Percentiles rank a stretch among this genome's conserved stretches.
phyloP scores from a whole-genome alignment of 352 stramenopile species.

The Phytophthora melonis region DNA sequence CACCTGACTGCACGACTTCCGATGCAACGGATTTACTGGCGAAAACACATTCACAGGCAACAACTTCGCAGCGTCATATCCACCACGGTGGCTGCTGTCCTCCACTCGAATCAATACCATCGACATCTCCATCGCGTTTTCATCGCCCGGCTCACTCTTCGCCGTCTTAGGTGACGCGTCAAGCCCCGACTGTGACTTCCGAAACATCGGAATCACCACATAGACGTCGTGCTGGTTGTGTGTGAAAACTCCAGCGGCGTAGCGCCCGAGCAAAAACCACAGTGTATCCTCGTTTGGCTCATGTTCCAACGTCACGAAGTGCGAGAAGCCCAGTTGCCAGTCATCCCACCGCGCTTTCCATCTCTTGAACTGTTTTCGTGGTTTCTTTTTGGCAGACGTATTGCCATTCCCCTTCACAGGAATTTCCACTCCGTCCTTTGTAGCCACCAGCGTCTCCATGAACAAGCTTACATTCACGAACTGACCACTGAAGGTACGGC shows the following conservation, averaged over 20 bases:
- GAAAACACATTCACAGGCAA: no score
- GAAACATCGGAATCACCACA: constrained; percentile 6
- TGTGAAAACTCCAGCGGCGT: constrained; percentile 1
- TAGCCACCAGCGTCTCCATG: not conserved
- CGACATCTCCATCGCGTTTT: no score
- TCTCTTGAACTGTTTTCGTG: no score
- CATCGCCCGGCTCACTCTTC: no score
- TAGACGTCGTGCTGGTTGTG: no score
- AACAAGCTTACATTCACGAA: constrained; percentile 2
- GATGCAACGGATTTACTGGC: no score
- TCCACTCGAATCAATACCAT: no score
- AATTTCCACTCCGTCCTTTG: not conserved
- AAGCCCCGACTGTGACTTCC: not conserved
- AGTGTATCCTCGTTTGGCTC: constrained; percentile 1
- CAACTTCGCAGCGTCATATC: no score
- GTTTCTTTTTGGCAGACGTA: not conserved
- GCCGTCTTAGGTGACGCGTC: no score
- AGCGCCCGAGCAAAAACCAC: constrained; percentile 6
- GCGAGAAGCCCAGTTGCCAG: constrained; percentile 3
- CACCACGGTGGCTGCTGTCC: no score
- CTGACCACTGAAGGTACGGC: not conserved
- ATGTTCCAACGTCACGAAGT: not conserved
- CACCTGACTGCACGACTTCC: no score
- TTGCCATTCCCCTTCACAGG: not conserved
- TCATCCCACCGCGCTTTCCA: not conserved